Conservation (phyloP, 2,329 filamentous ascomycete genomes). For the Plenodomus lindquistii region DNA sequence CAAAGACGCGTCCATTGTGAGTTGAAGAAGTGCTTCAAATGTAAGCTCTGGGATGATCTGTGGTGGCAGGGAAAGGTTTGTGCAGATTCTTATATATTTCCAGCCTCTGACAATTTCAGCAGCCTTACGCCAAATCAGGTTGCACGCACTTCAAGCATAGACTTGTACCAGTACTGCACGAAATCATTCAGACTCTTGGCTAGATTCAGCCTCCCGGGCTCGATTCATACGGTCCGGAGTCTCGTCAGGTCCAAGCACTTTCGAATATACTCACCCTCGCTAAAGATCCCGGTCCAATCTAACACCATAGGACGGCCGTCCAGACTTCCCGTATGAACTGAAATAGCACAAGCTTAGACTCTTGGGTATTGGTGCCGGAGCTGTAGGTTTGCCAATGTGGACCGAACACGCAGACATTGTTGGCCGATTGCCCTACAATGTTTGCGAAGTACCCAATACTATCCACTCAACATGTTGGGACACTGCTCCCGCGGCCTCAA, state of each 20-base stretch:
- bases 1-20: conserved; percentile 28
- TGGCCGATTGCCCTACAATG: conserved; percentile 5
- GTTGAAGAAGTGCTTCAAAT: conserved; percentile 6
- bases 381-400: conserved; percentile 24
- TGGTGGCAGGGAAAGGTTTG: background rate
- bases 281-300: conserved; percentile 42
- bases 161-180: conserved; percentile 36
- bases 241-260: conserved; percentile 35
- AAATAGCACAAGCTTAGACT: conserved; percentile 24
- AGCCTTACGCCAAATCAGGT: conserved; percentile 34
- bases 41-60: background rate
- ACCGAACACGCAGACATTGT: conserved; percentile 13
- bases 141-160: conserved; percentile 37
- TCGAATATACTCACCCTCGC: conserved; percentile 41
- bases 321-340: conserved; percentile 28
- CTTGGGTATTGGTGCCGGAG: conserved; percentile 19
- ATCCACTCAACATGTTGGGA: background rate
- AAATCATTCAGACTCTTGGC: conserved; percentile 44
- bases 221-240: conserved; percentile 37
- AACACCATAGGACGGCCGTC: conserved; percentile 31
- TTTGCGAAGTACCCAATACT: background rate
- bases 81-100: background rate
- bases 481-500: background rate
- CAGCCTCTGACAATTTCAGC: background rate
- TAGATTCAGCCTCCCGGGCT: conserved; percentile 37